Evolutionary conservation across 2,329 filamentous ascomycete species (phyloP).

Genomic region (Metarhizium guizhouense): DNA sequence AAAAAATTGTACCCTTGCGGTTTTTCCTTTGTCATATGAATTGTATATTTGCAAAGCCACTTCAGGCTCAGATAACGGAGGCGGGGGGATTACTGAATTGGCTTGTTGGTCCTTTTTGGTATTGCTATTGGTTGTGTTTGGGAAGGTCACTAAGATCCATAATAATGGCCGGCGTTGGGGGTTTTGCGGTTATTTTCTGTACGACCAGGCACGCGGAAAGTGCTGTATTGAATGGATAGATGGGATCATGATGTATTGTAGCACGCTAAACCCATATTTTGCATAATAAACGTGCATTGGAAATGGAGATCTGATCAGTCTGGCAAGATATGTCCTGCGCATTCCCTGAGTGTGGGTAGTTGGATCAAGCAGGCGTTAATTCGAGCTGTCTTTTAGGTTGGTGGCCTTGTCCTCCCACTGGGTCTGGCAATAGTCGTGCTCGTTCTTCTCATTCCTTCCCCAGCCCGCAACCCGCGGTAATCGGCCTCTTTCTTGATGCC

Average conservation of each 20-base stretch:
- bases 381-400: neutral
- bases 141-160: slow-evolving; percentile 4
- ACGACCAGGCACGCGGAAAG: neutral
- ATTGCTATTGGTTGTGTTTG: neutral
- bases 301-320: neutral
- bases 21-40: slow-evolving; percentile 8
- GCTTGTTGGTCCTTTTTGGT: neutral
- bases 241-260: slow-evolving; percentile 12
- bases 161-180: slow-evolving; percentile 11
- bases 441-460: neutral
- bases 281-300: neutral
- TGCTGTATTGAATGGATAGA: slow-evolving; percentile 5
- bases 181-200: slow-evolving; percentile 5
- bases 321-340: neutral
- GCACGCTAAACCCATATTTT: neutral
- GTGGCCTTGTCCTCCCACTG: neutral
- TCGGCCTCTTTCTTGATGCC: slow-evolving; percentile 10
- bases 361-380: neutral
- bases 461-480: neutral
- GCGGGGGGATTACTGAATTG: neutral
- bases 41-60: slow-evolving; percentile 14
- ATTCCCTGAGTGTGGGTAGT: neutral
- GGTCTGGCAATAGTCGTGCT: neutral
- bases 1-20: slow-evolving; percentile 3
- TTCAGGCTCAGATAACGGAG: neutral